Conservation (phyloP, 179 eudicot species). For the Spinacia oleracea region DNA sequence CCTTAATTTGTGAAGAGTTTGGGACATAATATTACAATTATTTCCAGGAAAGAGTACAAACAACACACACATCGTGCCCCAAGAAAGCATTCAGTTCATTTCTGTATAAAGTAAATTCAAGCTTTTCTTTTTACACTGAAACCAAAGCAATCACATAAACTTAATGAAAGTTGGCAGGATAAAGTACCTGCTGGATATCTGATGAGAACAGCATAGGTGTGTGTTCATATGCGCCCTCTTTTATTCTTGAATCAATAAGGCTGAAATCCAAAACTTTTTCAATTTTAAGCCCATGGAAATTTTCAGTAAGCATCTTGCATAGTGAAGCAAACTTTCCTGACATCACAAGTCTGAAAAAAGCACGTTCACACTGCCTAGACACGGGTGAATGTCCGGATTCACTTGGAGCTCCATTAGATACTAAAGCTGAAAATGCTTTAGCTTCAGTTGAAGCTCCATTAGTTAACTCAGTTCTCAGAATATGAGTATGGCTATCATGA, state of each 20-base stretch:
- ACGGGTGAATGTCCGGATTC: slow-evolving; percentile 36
- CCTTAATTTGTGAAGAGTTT: background rate
- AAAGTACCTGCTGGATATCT: slow-evolving; percentile 78
- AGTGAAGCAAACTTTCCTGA: slow-evolving; percentile 73
- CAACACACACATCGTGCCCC: background rate
- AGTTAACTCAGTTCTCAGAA: slow-evolving; percentile 22
- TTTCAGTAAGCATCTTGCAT: slow-evolving; percentile 57
- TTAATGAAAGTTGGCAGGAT: slow-evolving; percentile 7
- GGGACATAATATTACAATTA: background rate
- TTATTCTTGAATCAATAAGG: slow-evolving; percentile 54
- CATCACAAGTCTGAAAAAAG: slow-evolving; percentile 52
- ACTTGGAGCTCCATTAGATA: slow-evolving; percentile 43
- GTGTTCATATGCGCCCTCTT: slow-evolving; percentile 71
- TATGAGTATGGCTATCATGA: slow-evolving; percentile 38
- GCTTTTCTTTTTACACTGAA: background rate
- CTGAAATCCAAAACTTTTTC: slow-evolving; percentile 60
- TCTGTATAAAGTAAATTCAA: background rate
- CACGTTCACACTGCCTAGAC: slow-evolving; percentile 50
- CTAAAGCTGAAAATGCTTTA: slow-evolving; percentile 30
- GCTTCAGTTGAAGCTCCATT: slow-evolving; percentile 39
- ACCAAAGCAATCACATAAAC: background rate
- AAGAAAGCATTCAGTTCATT: background rate
- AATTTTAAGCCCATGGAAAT: slow-evolving; percentile 63
- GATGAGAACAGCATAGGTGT: slow-evolving; percentile 61
- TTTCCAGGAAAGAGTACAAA: no score